Conservation (phyloP, 148 eudicot species). For the Simmondsia chinensis region DNA sequence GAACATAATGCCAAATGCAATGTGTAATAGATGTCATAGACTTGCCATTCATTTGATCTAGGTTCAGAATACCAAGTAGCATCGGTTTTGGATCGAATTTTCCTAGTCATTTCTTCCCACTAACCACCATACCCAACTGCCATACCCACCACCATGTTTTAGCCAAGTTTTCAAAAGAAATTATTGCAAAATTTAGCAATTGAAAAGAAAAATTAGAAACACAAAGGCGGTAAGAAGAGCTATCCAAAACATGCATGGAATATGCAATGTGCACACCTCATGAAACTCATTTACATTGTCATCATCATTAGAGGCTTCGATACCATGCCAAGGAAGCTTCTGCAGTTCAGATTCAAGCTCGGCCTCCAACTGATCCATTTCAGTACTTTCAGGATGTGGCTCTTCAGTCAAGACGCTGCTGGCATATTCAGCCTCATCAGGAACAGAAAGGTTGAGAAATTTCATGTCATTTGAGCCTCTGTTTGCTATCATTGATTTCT, state of each 20-base stretch:
- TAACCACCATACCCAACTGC: too few species aligned
- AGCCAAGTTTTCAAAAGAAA: too few species aligned
- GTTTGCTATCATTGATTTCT: slow-evolving; percentile 1
- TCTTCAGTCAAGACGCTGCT: slow-evolving; percentile 47
- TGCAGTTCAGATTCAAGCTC: slow-evolving; percentile 63
- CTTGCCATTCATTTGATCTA: too few species aligned
- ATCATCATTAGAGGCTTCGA: slow-evolving; percentile 24
- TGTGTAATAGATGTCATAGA: too few species aligned
- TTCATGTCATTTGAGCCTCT: slow-evolving; percentile 7
- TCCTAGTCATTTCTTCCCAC: too few species aligned
- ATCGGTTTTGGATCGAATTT: too few species aligned
- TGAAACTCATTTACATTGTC: slow-evolving; percentile 14
- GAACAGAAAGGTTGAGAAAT: slow-evolving; percentile 9
- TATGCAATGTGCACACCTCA: slow-evolving; percentile 27
- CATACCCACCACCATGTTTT: too few species aligned
- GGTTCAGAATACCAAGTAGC: too few species aligned
- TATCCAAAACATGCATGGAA: not conserved
- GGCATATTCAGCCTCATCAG: slow-evolving; percentile 35
- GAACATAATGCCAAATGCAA: too few species aligned
- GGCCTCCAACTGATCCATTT: slow-evolving; percentile 61
- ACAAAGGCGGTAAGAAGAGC: not conserved
- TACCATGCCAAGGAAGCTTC: slow-evolving; percentile 51
- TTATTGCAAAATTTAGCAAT: too few species aligned
- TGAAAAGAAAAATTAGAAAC: not conserved
- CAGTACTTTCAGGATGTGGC: slow-evolving; percentile 30